These are phyloP conservation scores for Magnaporthiopsis rhizophila DNA, from an alignment of 2,329 filamentous ascomycete genomes.

Conservation along the genomic window DNA sequence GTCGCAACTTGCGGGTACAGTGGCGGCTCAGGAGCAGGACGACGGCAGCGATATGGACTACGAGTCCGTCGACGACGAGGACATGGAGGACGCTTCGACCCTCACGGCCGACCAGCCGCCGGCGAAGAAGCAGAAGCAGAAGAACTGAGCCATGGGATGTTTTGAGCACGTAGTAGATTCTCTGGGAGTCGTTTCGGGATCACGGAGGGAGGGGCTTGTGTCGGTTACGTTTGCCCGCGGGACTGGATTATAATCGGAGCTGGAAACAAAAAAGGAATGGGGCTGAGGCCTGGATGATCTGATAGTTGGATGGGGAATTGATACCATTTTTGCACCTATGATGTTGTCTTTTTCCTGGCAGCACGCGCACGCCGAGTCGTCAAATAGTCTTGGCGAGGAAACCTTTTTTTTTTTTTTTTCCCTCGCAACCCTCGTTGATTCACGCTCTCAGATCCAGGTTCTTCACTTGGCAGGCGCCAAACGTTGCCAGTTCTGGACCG, in stretches of 20 bases:
- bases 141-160: conserved; percentile 19
- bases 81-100: conserved; percentile 39
- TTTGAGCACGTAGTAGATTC: neutral
- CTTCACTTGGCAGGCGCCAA: neutral
- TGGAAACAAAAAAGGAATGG: neutral
- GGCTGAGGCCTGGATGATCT: neutral
- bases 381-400: neutral
- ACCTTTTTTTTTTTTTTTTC: neutral
- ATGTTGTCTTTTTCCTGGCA: neutral
- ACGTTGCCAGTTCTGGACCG: neutral
- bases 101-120: conserved; percentile 22
- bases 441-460: neutral
- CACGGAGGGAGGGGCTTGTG: neutral
- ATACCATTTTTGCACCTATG: neutral
- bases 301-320: neutral
- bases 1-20: conserved; percentile 25
- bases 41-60: conserved; percentile 60
- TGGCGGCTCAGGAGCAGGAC: conserved; percentile 63
- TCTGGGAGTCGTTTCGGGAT: neutral
- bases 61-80: conserved; percentile 51
- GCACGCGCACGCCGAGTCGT: neutral
- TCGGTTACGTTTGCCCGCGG: too few species aligned
- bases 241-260: neutral
- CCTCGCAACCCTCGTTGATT: neutral
- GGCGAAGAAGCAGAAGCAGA: conserved; percentile 30